These are phyloP conservation scores for Fraxinus dipetala DNA, from an alignment of 305 asterid genomes.

Conservation along the genomic window DNA sequence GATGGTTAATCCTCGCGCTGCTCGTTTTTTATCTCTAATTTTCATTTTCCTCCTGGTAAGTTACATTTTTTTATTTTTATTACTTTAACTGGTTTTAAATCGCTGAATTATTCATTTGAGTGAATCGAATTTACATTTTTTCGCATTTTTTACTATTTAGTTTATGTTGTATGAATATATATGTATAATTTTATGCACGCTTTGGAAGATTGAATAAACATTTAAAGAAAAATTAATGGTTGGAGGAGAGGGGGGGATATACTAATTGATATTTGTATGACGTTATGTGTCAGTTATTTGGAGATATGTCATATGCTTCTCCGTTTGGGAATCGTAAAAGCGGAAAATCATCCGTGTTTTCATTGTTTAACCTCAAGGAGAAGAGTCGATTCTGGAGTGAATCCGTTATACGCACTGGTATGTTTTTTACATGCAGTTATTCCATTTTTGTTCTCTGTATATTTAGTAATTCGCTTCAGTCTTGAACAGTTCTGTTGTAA, in stretches of 20 bases:
- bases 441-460: neutral
- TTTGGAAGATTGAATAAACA: constrained; percentile 8
- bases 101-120: neutral
- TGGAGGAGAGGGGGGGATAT: constrained; percentile 5
- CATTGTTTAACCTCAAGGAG: constrained; percentile 86
- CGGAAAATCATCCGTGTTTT: constrained; percentile 70
- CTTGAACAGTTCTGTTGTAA: constrained; percentile 10
- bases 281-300: constrained; percentile 45
- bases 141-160: constrained; percentile 1
- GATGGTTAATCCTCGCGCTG: constrained; percentile 36
- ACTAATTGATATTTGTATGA: constrained; percentile 22
- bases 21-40: constrained; percentile 28
- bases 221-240: neutral
- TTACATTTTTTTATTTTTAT: neutral
- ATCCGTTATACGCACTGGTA: constrained; percentile 83
- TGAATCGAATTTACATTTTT: neutral
- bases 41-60: constrained; percentile 43
- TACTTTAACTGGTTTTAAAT: neutral
- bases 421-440: constrained; percentile 1
- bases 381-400: constrained; percentile 97
- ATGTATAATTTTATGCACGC: neutral
- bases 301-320: constrained; percentile 56
- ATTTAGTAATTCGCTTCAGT: neutral
- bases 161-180: constrained; percentile 11
- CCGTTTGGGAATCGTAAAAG: constrained; percentile 52